These are phyloP conservation scores for Elsinoe fawcettii DNA, from an alignment of 2,329 filamentous ascomycete species.

Conservation along the genomic window DNA sequence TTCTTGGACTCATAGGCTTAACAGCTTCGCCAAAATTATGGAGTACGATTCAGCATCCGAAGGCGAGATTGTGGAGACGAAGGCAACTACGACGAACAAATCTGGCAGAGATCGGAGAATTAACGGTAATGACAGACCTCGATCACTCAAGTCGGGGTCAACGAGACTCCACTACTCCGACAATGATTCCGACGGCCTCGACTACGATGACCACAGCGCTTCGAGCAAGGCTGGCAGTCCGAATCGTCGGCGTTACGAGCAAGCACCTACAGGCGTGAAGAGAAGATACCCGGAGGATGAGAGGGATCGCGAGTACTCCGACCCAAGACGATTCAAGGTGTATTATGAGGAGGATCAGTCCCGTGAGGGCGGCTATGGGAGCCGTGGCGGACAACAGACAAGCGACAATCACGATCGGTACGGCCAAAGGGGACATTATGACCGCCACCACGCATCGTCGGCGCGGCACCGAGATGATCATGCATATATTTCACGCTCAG, in stretches of 20 bases:
- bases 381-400: constrained; percentile 18
- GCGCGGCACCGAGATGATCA: constrained; percentile 14
- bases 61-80: constrained; percentile 75
- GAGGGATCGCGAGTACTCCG: constrained; percentile 42
- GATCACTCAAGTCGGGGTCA: constrained; percentile 30
- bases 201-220: constrained; percentile 46
- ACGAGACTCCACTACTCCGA: constrained; percentile 27
- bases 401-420: constrained; percentile 15
- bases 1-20: background rate
- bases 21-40: constrained; percentile 27
- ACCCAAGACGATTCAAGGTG: constrained; percentile 53
- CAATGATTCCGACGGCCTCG: constrained; percentile 33
- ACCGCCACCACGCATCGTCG: constrained; percentile 1
- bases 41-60: constrained; percentile 60
- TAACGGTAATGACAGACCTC: constrained; percentile 83
- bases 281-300: constrained; percentile 58
- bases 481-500: constrained; percentile 12
- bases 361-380: constrained; percentile 19
- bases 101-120: constrained; percentile 69
- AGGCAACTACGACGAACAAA: constrained; percentile 75
- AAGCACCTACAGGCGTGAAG: constrained; percentile 48
- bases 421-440: constrained; percentile 18
- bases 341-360: constrained; percentile 50
- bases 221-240: constrained; percentile 26
- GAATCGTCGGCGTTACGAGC: constrained; percentile 20